Conservation (phyloP, 306 rosid species). For the Myrica gale region DNA sequence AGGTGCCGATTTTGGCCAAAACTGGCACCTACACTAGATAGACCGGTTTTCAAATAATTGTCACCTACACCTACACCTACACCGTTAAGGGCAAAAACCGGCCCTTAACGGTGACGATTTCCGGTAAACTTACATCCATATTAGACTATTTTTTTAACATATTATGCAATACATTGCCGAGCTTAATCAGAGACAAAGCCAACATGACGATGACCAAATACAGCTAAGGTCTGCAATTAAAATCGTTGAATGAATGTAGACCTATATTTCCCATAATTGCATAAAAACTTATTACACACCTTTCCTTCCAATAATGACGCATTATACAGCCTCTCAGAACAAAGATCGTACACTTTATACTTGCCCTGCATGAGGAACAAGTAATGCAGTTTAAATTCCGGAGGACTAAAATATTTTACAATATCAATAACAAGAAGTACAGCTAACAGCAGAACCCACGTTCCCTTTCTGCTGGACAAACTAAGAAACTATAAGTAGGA, state of each 20-base stretch:
- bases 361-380: slow-evolving; percentile 59
- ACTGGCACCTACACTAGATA: no score
- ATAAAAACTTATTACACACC: slow-evolving; percentile 50
- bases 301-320: slow-evolving; percentile 96
- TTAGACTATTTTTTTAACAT: no score
- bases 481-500: neutral
- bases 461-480: neutral
- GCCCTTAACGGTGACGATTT: no score
- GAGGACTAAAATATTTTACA: neutral
- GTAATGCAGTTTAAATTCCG: neutral
- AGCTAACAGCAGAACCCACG: neutral
- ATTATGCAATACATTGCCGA: neutral
- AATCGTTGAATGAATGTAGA: neutral
- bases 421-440: neutral
- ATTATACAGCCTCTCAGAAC: slow-evolving; percentile 96
- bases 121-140: no score
- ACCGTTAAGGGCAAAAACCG: no score
- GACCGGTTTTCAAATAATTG: no score
- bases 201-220: neutral
- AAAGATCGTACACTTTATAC: slow-evolving; percentile 95
- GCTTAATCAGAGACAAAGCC: neutral
- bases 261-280: slow-evolving; percentile 14
- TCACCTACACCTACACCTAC: no score
- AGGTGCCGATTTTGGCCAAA: no score
- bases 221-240: neutral